Evolutionary conservation across 1,284 basidiomycete genomes (phyloP).

Genomic region (Moesziomyces aphidis): DNA sequence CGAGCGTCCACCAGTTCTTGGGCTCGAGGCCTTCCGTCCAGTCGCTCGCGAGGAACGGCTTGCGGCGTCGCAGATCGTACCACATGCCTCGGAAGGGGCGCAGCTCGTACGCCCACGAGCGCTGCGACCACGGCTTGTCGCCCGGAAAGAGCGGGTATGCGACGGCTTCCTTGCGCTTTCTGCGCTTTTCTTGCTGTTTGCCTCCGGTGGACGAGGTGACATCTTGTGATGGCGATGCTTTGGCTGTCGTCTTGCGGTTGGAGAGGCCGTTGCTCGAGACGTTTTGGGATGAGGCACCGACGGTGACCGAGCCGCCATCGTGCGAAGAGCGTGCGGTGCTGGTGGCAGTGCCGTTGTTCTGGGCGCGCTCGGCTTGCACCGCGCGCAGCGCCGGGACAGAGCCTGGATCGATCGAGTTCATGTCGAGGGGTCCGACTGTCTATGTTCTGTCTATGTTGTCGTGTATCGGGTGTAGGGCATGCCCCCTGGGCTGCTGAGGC

Average conservation of each 20-base stretch:
- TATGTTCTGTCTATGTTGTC: neutral
- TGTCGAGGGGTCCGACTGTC: neutral
- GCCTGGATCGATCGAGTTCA: conserved; percentile 42
- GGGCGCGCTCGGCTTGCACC: conserved; percentile 12
- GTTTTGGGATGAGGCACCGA: conserved; percentile 19
- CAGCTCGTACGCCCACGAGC: conserved; percentile 62
- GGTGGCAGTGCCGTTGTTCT: neutral
- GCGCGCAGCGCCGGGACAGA: conserved; percentile 29
- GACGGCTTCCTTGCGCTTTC: conserved; percentile 5
- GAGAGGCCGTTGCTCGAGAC: conserved; percentile 17
- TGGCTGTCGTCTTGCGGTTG: conserved; percentile 10
- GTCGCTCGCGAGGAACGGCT: conserved; percentile 75
- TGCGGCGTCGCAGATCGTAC: conserved; percentile 79
- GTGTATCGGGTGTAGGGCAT: no score
- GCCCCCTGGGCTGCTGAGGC: no score
- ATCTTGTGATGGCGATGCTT: conserved; percentile 2
- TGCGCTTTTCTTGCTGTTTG: neutral
- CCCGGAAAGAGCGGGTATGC: conserved; percentile 41
- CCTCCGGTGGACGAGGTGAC: neutral
- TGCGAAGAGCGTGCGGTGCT: conserved; percentile 25
- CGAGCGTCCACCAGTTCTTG: conserved; percentile 53
- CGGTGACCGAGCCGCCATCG: conserved; percentile 20
- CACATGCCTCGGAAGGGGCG: conserved; percentile 78
- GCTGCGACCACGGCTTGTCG: conserved; percentile 63
- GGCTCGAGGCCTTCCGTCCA: conserved; percentile 58